Conservation (phyloP, 2,329 filamentous ascomycete species). For the Aspergillus aculeatus region DNA sequence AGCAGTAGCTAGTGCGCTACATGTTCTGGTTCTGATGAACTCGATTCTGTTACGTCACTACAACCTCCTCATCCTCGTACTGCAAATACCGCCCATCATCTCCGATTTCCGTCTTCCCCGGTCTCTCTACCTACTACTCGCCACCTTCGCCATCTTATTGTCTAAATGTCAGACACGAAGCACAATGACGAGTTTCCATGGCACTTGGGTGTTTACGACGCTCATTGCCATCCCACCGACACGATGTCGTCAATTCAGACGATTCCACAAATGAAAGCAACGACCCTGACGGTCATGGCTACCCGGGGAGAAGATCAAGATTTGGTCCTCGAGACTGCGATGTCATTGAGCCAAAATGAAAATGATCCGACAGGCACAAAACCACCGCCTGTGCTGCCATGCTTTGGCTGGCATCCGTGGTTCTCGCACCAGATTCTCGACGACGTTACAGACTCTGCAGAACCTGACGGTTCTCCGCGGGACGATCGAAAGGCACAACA, state of each 20-base stretch:
- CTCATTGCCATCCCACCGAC: conserved; percentile 67
- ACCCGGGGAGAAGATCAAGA: conserved; percentile 62
- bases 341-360: conserved; percentile 37
- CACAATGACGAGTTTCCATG: conserved; percentile 53
- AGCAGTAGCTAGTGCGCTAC: no score
- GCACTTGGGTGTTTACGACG: conserved; percentile 62
- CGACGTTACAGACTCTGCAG: conserved; percentile 33
- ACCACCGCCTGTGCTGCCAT: conserved; percentile 54
- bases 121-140: neutral
- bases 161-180: conserved; percentile 5
- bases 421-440: conserved; percentile 62
- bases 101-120: neutral
- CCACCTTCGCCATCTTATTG: neutral
- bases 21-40: neutral
- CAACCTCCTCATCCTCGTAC: neutral
- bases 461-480: conserved; percentile 9
- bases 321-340: conserved; percentile 54
- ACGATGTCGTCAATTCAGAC: conserved; percentile 56
- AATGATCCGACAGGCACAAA: conserved; percentile 10
- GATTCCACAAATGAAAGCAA: conserved; percentile 58
- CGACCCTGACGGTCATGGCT: conserved; percentile 61
- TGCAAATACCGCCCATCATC: neutral
- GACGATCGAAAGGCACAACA: conserved; percentile 45
- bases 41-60: conserved; percentile 4
- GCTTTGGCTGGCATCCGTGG: conserved; percentile 69